Evolutionary conservation across 2,329 filamentous ascomycete genomes (phyloP), one percentile per base, ranked within the genome.

Genomic region (Botrytis porri): DNA sequence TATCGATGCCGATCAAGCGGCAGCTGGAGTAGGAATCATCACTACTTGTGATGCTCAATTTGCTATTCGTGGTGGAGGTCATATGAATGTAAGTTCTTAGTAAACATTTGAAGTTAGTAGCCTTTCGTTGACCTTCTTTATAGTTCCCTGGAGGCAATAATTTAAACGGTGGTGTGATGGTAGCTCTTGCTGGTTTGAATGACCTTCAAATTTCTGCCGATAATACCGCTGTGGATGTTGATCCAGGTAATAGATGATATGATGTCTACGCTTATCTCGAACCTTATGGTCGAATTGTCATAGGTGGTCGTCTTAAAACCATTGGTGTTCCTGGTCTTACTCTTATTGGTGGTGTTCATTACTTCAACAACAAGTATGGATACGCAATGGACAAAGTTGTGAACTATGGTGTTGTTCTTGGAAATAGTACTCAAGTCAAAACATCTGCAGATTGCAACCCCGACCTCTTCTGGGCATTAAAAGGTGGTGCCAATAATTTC

Each of bases 401-500:
- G 18, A 75, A 61, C 32, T 77, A 72, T 62, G 74, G 75, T 41
- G 54, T 78, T 18, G 82, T 86, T 1, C 80, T 83, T 10, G 83
- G 83, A 0, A 85, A 88, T 70, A 86, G 87, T 78, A 84, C 86
- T 74, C 80, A 88, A 8, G 78, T 83, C 3, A 80, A 75, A 0
- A 81, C 82, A 80, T 86, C 84, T 2, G 78, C 83, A 25, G 78
- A 77, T 0, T 72, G 72, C 9, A 80, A 88, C 74, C 74, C 82
- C 0, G 87, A 89, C 66, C 81, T 90, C 14, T 89, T 83, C 80
- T 83, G 82, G 76, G 86, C 85, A 0, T 83, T 90, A 4, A 85
- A 85, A 69, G 88, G 88, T 8, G 88, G 88, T 32, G 51, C 62
- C 14, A 69, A 72, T 22, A 60, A 72, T 4, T 72, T 86, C 74